Conservation (phyloP, 1,139 yeast species). For the Yamadazyma sp. region DNA sequence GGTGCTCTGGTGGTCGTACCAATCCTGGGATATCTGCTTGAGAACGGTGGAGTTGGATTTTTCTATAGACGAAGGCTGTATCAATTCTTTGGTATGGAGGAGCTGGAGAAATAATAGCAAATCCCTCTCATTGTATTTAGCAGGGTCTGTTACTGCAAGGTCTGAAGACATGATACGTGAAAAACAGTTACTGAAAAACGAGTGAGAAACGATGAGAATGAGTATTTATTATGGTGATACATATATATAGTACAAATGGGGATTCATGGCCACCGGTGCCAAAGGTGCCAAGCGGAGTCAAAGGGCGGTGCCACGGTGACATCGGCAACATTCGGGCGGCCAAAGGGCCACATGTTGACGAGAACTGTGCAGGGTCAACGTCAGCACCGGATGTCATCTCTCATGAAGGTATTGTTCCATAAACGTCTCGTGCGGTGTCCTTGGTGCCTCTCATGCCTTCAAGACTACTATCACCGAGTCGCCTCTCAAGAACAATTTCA, state of each 20-base stretch:
- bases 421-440: too few species aligned
- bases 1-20: conserved; percentile 25
- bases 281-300: too few species aligned
- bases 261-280: too few species aligned
- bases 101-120: conserved; percentile 25
- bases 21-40: conserved; percentile 16
- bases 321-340: too few species aligned
- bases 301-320: too few species aligned
- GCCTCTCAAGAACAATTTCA: conserved; percentile 90
- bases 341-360: too few species aligned
- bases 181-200: background rate
- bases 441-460: conserved; percentile 47
- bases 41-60: conserved; percentile 12
- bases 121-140: conserved; percentile 19
- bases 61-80: conserved; percentile 19
- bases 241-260: background rate
- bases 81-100: conserved; percentile 22
- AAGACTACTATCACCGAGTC: conserved; percentile 89
- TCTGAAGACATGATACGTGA: background rate
- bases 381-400: too few species aligned
- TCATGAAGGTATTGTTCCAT: too few species aligned
- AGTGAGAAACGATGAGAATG: background rate
- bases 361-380: too few species aligned
- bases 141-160: conserved; percentile 9
- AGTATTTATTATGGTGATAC: background rate